Evolutionary conservation across 2,329 filamentous ascomycete genomes (phyloP).

Genomic region (Trichoderma hamatum): DNA sequence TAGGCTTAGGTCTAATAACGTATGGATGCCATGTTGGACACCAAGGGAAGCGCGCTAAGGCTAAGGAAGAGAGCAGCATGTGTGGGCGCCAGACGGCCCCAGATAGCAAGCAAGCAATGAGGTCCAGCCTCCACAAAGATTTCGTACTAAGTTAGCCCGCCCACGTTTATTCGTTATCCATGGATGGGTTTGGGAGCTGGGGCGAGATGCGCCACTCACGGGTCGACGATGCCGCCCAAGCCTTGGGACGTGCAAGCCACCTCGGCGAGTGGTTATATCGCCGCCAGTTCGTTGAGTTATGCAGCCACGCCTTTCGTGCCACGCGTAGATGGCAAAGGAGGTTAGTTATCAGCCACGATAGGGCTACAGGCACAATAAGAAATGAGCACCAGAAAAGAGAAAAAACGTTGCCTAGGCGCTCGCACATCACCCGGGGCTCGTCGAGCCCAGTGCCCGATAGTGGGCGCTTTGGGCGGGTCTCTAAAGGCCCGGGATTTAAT

Average conservation of each 20-base stretch:
- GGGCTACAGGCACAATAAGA: background rate
- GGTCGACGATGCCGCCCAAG: slow-evolving; percentile 27
- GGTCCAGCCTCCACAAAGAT: slow-evolving; percentile 26
- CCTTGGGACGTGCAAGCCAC: slow-evolving; percentile 20
- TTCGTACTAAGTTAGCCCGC: slow-evolving; percentile 25
- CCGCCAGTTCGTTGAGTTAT: slow-evolving; percentile 22
- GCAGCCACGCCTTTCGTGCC: slow-evolving; percentile 27
- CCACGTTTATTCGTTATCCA: slow-evolving; percentile 27
- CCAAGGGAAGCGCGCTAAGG: slow-evolving; percentile 26
- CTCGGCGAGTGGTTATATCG: slow-evolving; percentile 23
- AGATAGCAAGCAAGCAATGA: slow-evolving; percentile 24
- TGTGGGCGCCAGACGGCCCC: slow-evolving; percentile 23
- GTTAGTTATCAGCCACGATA: slow-evolving; percentile 1
- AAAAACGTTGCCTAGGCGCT: slow-evolving; percentile 1
- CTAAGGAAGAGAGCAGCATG: slow-evolving; percentile 5
- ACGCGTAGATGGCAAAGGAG: slow-evolving; percentile 17
- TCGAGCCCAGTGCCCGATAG: slow-evolving; percentile 21
- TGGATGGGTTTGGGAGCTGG: slow-evolving; percentile 22
- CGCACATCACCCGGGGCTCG: slow-evolving; percentile 1
- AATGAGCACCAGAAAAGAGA: slow-evolving; percentile 4
- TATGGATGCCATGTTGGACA: slow-evolving; percentile 26
- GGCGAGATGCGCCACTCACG: slow-evolving; percentile 27
- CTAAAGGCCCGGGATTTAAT: slow-evolving; percentile 15
- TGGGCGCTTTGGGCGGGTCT: slow-evolving; percentile 25
- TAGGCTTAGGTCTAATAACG: slow-evolving; percentile 25